These are phyloP conservation scores for Tricholoma terreum DNA, from an alignment of 768 basidiomycete species.

Conservation along the genomic window DNA sequence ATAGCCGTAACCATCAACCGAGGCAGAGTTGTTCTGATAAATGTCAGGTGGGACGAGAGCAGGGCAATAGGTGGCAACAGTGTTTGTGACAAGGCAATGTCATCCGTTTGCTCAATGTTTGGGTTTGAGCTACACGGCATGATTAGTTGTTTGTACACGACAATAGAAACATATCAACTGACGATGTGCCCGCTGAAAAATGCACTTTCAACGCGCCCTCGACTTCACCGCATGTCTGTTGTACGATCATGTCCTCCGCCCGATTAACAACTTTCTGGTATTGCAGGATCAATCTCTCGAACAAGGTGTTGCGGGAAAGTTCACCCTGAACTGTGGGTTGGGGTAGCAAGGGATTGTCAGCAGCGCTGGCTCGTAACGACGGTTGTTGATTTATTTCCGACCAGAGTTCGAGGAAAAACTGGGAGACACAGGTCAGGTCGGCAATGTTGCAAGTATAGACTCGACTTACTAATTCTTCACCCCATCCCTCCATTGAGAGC, in stretches of 20 bases:
- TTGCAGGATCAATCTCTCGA: conserved; percentile 68
- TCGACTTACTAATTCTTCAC: conserved; percentile 77
- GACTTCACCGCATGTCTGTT: conserved; percentile 80
- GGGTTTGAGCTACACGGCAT: conserved; percentile 16
- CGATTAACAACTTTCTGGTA: conserved; percentile 61
- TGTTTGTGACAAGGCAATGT: conserved; percentile 60
- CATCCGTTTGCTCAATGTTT: conserved; percentile 24
- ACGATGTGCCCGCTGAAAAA: conserved; percentile 51
- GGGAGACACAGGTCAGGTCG: conserved; percentile 4
- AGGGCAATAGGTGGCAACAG: conserved; percentile 75
- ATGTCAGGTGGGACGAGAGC: conserved; percentile 74
- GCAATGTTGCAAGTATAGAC: neutral
- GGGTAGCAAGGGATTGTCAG: conserved; percentile 50
- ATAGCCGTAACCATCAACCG: conserved; percentile 51
- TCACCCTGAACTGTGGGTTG: conserved; percentile 33
- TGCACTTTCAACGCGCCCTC: conserved; percentile 73
- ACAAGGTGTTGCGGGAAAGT: conserved; percentile 63
- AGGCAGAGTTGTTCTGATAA: conserved; percentile 65
- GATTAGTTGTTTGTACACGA: neutral
- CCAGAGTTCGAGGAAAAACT: conserved; percentile 96
- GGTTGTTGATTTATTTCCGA: conserved; percentile 66
- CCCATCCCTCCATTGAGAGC: conserved; percentile 73
- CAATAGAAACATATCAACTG: conserved; percentile 16
- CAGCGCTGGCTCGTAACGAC: conserved; percentile 52
- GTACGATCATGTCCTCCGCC: conserved; percentile 87